A percentile compares a stretch with the other conserved stretches of the same genome.
These are phyloP conservation scores for Thraustochytrium striatum DNA, from an alignment of 352 stramenopile species.

Conservation along the genomic window DNA sequence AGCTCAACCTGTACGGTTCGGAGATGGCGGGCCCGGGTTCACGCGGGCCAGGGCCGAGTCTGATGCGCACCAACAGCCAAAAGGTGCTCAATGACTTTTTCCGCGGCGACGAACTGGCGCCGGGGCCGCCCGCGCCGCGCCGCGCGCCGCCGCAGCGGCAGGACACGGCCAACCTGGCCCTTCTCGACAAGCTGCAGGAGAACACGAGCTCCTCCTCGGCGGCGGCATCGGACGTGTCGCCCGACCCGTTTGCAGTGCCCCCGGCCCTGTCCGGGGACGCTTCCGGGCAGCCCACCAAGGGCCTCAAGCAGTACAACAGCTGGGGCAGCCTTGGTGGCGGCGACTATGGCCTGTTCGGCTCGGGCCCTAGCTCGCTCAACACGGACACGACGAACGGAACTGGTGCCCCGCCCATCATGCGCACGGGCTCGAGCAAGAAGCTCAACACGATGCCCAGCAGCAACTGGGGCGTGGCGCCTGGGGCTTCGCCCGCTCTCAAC, in stretches of 20 bases:
- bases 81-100: conserved; percentile 19
- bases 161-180: conserved; percentile 12
- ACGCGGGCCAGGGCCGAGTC: neutral
- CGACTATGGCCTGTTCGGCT: neutral
- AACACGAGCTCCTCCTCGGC: neutral
- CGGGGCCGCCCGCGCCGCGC: neutral
- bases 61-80: conserved; percentile 13
- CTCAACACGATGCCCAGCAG: conserved; percentile 39
- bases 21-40: too few species aligned
- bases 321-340: conserved; percentile 15
- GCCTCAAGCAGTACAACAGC: conserved; percentile 20
- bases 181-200: conserved; percentile 29
- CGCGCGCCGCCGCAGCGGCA: neutral
- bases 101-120: neutral
- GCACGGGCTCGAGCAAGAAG: neutral
- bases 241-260: neutral
- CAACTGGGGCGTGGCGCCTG: conserved; percentile 19
- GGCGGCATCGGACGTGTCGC: neutral
- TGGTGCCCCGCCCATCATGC: neutral
- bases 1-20: neutral
- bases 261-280: neutral
- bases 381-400: neutral
- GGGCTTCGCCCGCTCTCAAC: neutral
- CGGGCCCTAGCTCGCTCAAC: conserved; percentile 13
- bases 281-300: neutral